phyloP scores from a whole-genome alignment of 2,329 filamentous ascomycete species.

The Paramyrothecium sp. region DNA sequence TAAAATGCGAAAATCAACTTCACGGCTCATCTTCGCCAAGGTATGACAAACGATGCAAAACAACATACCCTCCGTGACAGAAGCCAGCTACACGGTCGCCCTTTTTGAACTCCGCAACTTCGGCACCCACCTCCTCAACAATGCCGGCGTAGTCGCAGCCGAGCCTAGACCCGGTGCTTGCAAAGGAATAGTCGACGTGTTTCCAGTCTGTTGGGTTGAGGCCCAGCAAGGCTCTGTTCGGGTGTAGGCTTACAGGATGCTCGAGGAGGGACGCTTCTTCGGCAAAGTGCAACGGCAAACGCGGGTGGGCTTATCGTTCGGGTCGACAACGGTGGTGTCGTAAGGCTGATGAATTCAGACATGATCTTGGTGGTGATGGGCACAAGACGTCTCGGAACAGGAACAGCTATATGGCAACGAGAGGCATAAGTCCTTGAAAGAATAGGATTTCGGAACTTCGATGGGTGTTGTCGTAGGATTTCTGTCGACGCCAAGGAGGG shows the following conservation, averaged over 20 bases:
- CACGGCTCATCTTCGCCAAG: not conserved
- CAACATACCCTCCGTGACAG: conserved; percentile 28
- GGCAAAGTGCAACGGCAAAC: not conserved
- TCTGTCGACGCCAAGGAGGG: too few relatives aligned
- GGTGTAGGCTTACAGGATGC: too few relatives aligned
- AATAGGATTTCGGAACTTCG: too few relatives aligned
- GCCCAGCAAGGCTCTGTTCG: conserved; percentile 23
- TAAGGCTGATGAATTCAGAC: too few relatives aligned
- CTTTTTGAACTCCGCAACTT: conserved; percentile 41
- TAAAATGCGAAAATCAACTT: not conserved
- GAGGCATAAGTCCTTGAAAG: too few relatives aligned
- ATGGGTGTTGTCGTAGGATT: too few relatives aligned
- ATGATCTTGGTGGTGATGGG: too few relatives aligned
- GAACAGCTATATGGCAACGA: not conserved
- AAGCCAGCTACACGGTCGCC: conserved; percentile 47
- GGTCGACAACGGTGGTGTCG: not conserved
- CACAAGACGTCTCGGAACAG: not conserved
- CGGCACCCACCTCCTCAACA: conserved; percentile 42
- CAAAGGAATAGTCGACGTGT: conserved; percentile 16
- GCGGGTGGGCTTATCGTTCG: not conserved
- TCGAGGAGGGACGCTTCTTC: not conserved
- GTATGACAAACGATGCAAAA: not conserved
- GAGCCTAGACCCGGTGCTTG: conserved; percentile 15
- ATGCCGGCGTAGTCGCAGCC: conserved; percentile 48
- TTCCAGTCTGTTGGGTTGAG: conserved; percentile 35